Conservation (phyloP, 176 grass and related monocot species). For the Urochloa ruziziensis region DNA sequence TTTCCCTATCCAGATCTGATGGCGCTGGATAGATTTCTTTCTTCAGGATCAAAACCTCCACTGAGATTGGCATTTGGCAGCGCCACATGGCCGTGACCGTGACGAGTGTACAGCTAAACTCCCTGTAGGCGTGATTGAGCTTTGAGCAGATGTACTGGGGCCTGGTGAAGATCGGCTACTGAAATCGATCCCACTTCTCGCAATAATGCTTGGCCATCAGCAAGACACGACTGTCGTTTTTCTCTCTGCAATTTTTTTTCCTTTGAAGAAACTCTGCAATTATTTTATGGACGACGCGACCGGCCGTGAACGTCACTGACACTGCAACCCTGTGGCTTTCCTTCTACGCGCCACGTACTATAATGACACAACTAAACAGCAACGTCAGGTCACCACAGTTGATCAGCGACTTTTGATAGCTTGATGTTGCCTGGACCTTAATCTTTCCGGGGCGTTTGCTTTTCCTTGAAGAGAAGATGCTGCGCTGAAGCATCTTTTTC, state of each 20-base stretch:
- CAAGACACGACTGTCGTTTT: background rate
- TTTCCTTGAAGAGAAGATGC: conserved; percentile 1
- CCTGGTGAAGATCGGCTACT: too few relatives aligned
- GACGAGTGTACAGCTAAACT: background rate
- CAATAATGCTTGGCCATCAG: background rate
- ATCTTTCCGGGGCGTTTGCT: background rate
- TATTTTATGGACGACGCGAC: background rate
- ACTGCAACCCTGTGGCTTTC: background rate
- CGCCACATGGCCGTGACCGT: background rate
- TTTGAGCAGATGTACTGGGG: background rate
- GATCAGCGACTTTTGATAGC: background rate
- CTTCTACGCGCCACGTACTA: background rate
- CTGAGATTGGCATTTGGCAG: background rate
- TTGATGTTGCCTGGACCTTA: background rate
- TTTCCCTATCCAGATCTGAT: background rate
- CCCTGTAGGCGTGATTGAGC: background rate
- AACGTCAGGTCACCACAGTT: background rate
- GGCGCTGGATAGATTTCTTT: background rate
- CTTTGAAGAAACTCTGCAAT: too few relatives aligned
- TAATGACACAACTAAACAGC: background rate
- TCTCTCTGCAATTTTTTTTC: background rate
- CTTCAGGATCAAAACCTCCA: background rate
- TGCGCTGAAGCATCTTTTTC: background rate
- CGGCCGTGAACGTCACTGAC: background rate
- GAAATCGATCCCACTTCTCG: background rate